A percentile compares a stretch with the other conserved stretches of the same genome.
phyloP scores from a whole-genome alignment of 768 basidiomycete genomes.

The Kwoniella shandongensis region DNA sequence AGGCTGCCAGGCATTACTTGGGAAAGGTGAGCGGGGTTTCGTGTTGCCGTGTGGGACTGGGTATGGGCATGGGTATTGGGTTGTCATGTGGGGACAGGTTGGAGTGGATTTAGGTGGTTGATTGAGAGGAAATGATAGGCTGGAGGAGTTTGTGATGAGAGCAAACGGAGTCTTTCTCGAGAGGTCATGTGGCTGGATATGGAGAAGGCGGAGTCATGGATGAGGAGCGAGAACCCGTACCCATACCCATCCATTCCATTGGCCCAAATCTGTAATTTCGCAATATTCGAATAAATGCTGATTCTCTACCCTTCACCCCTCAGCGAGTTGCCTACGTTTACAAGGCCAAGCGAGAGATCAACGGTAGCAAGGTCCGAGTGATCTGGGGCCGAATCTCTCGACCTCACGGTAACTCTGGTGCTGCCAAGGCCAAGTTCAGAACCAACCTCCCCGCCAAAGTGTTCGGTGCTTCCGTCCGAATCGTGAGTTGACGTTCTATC shows the following conservation, averaged over 20 bases:
- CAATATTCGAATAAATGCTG: too few relatives aligned
- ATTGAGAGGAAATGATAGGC: too few relatives aligned
- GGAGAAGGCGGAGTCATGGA: too few relatives aligned
- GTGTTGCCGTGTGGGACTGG: neutral
- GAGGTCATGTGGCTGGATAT: too few relatives aligned
- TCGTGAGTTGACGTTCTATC: constrained; percentile 38
- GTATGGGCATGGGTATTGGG: constrained; percentile 2
- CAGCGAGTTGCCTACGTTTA: constrained; percentile 98
- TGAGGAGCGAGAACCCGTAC: too few relatives aligned
- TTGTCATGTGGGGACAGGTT: neutral
- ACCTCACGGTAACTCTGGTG: constrained; percentile 89
- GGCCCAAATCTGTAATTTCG: too few relatives aligned
- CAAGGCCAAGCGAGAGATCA: constrained; percentile 90
- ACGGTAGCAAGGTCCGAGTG: constrained; percentile 92
- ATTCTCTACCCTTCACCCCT: constrained; percentile 4
- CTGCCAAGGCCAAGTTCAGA: constrained; percentile 94
- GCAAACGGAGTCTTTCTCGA: too few relatives aligned
- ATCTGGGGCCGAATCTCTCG: constrained; percentile 98
- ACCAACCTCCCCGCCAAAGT: constrained; percentile 91
- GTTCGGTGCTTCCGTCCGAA: constrained; percentile 79
- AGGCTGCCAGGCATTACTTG: constrained; percentile 96
- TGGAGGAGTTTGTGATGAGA: too few relatives aligned
- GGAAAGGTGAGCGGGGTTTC: constrained; percentile 72
- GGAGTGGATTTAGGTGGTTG: neutral
- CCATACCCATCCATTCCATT: too few relatives aligned